phyloP scores from a whole-genome alignment of 2,329 filamentous ascomycete genomes.

The Metarhizium robertsii region DNA sequence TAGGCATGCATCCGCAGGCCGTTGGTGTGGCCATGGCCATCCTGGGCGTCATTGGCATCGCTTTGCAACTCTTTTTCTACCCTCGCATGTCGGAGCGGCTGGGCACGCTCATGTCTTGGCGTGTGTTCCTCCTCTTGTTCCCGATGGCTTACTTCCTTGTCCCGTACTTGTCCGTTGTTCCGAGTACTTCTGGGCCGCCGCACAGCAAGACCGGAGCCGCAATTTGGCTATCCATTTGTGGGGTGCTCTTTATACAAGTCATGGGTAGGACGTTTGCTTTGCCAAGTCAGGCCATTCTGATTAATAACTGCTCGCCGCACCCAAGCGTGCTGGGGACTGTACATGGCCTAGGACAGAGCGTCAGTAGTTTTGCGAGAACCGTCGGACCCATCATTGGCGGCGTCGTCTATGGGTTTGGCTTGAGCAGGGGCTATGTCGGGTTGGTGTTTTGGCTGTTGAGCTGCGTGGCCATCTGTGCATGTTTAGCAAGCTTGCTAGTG shows the following conservation, averaged over 20 bases:
- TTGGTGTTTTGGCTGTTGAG: slow-evolving; percentile 37
- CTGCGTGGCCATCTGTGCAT: slow-evolving; percentile 36
- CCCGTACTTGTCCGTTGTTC: slow-evolving; percentile 63
- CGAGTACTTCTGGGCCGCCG: slow-evolving; percentile 38
- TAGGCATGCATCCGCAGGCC: slow-evolving; percentile 60
- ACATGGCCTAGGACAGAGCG: slow-evolving; percentile 47
- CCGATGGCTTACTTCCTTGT: slow-evolving; percentile 60
- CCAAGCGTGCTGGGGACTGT: slow-evolving; percentile 37
- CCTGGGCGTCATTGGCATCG: slow-evolving; percentile 66
- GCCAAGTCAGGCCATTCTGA: slow-evolving; percentile 35
- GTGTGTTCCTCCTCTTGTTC: slow-evolving; percentile 60
- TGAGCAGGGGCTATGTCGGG: slow-evolving; percentile 48
- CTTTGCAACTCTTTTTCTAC: slow-evolving; percentile 52
- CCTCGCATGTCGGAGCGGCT: slow-evolving; percentile 56
- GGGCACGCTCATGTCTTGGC: slow-evolving; percentile 60
- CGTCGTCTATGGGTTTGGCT: slow-evolving; percentile 48
- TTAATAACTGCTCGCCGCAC: slow-evolving; percentile 40
- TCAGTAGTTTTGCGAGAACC: slow-evolving; percentile 48
- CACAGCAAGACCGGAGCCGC: slow-evolving; percentile 40
- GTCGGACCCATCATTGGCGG: slow-evolving; percentile 53
- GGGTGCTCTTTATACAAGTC: slow-evolving; percentile 56
- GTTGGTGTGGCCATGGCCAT: slow-evolving; percentile 74
- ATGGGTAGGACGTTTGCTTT: slow-evolving; percentile 55
- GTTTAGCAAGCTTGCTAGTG: slow-evolving; percentile 44
- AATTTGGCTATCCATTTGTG: slow-evolving; percentile 56